Base-by-base conservation (phyloP, 345 rosid genomes). In the Psidium guajava region DNA sequence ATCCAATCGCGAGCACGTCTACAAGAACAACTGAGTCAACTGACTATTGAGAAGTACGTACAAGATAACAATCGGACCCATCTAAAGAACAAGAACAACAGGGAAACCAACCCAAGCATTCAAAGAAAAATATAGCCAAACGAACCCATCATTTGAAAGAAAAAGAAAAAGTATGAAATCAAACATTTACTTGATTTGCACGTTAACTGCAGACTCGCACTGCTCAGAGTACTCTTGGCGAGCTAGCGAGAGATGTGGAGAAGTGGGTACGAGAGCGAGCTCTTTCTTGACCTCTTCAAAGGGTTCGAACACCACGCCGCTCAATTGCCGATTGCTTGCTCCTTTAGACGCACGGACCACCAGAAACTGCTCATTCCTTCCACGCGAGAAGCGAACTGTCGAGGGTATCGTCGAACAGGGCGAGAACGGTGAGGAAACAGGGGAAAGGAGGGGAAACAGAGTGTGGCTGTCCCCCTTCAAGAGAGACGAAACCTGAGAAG, bases 231-330 rank as follows among this genome's bases (percentile, higher is more conserved):
- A 94, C 50, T 61, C 86, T 10, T 95, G 98, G 74, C 96, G 96
- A 81, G 95, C 98, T 52, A 96, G 94, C 85, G 97, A 94, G 55
- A 75, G 87, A 2, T 91, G 88, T 16, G 95, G 92, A 8, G 88
- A 74, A 9, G 87, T 64, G 21, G 97, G 96, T 85, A 96, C 94
- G 25, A 90, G 87, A 81, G 87, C 92, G 85, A 86, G 87, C 36
- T 93, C 95, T 82, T 89, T 92, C 90, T 96, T 96, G 75, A 95
- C 90, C 89, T 95, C 98, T 87, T 94, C 97, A 73, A 96, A 93
- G 12, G 96, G 97, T 83, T 92, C 88, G 77, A 94, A 94, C 2
- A 94, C 86, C 3, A 87, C 90, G 50, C 90, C 90, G 3, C 88
- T 88, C 12, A 90, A 74, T 15, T 74, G 27, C 75, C 81, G 27